Base-by-base conservation (phyloP, 352 stramenopile genomes). In the Phytophthora pisi region DNA sequence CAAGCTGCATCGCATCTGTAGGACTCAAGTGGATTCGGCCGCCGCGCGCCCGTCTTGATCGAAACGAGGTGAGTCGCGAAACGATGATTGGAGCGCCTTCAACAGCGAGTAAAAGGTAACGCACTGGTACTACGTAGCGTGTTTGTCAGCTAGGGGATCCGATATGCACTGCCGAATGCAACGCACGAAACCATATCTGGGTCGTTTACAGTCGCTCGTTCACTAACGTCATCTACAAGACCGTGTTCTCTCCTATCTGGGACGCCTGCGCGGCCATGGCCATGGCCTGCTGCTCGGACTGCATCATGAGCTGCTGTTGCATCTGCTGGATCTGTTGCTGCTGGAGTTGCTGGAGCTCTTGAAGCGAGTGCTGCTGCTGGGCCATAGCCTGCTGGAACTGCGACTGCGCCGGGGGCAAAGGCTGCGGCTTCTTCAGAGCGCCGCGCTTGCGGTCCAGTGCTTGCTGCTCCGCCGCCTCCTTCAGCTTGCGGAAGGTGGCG, bases 401-500 rank as follows among this genome's bases (percentile, higher is more conserved):
- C 31, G 45, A 50, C 54, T 74, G 66, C n/a, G 71, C 62, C 16
- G 66, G 68, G 10, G 31, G 30, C 10, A 52, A 68, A 24, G 54
- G 23, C 49, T 68, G 66, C 26, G 52, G 4, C 50, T 70, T 73
- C 62, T 76, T 77, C 59, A 56, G 49, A 18, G 53, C 64, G 63
- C 61, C 69, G 28, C 73, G 69, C 45, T 74, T 81, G 46, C 62
- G 74, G 45, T 73, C 67, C 49, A 75, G 51, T 36, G 68, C 42
- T 51, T 75, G 66, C 56, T 82, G 74, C 23, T 82, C 74, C 11
- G 42, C 64, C 23, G 74, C 65, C 61, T 86, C 76, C 50, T 83
- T 87, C 4, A 87, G 68, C 43, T 75, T 76, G 6, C 78, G 78
- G 61, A 84, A 87, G 31, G 74, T 80, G 4, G 57, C 36, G n/a